phyloP scores from a whole-genome alignment of 2,329 filamentous ascomycete species.

The Capronia coronata region DNA sequence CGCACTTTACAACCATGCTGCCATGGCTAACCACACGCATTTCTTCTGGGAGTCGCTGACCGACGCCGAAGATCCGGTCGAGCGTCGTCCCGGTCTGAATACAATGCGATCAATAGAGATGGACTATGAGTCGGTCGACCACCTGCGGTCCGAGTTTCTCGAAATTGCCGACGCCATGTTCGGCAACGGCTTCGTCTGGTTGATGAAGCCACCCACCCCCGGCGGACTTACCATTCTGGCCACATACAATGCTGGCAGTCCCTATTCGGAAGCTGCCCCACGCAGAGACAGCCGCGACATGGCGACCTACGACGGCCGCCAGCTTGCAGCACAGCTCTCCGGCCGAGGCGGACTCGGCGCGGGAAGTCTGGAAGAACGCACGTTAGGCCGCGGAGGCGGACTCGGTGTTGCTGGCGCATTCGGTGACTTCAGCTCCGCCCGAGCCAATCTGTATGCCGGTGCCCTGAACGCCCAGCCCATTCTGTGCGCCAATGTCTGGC shows the following conservation, averaged over 20 bases:
- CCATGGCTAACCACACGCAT: slow-evolving; percentile 88
- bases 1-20: slow-evolving; percentile 87
- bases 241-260: slow-evolving; percentile 88
- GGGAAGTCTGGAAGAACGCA: slow-evolving; percentile 3
- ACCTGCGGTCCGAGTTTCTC: slow-evolving; percentile 71
- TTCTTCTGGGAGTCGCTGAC: slow-evolving; percentile 45
- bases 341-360: slow-evolving; percentile 2
- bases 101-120: slow-evolving; percentile 49
- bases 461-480: slow-evolving; percentile 44
- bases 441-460: slow-evolving; percentile 14
- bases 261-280: slow-evolving; percentile 78
- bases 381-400: slow-evolving; percentile 5
- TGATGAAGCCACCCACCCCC: slow-evolving; percentile 56
- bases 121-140: slow-evolving; percentile 76
- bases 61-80: slow-evolving; percentile 11
- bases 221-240: slow-evolving; percentile 61
- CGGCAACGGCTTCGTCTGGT: slow-evolving; percentile 94
- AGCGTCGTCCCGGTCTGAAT: slow-evolving; percentile 14
- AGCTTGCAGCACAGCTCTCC: slow-evolving; percentile 21
- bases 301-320: slow-evolving; percentile 36
- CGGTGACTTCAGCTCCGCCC: slow-evolving; percentile 24
- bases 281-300: slow-evolving; percentile 53
- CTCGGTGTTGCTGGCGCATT: slow-evolving; percentile 25
- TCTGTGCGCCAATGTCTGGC: slow-evolving; percentile 91
- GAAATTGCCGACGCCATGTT: slow-evolving; percentile 85